Percentiles rank a stretch among this genome's conserved stretches.
phyloP scores from a whole-genome alignment of 257 asterid species.

The Ballota nigra region DNA sequence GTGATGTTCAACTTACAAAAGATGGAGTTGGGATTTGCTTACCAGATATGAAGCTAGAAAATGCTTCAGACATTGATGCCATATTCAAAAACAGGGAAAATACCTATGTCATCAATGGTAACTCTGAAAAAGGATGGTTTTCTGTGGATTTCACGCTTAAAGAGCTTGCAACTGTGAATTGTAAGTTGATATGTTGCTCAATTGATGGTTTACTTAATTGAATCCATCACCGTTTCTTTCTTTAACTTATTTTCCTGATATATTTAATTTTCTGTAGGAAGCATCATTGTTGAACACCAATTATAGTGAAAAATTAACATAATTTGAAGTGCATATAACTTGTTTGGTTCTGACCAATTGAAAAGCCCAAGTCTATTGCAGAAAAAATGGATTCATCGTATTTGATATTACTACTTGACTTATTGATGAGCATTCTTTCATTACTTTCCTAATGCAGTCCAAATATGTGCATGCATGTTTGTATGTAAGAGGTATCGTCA shows the following conservation, averaged over 20 bases:
- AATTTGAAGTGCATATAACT: neutral
- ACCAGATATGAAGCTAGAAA: constrained; percentile 57
- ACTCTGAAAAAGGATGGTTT: constrained; percentile 51
- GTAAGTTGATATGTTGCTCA: constrained; percentile 42
- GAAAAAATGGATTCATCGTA: neutral
- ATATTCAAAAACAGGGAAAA: constrained; percentile 10
- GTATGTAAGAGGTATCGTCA: neutral
- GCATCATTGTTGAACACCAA: neutral
- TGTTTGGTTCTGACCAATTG: neutral
- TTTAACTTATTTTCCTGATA: neutral
- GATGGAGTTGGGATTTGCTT: constrained; percentile 80
- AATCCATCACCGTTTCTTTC: neutral
- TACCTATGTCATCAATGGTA: constrained; percentile 62
- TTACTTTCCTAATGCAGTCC: neutral
- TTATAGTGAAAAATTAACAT: neutral
- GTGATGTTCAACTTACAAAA: constrained; percentile 84
- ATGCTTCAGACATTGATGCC: constrained; percentile 32
- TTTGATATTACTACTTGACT: neutral
- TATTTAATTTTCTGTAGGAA: neutral
- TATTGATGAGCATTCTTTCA: neutral
- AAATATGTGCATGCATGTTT: neutral
- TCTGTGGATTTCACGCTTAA: constrained; percentile 59
- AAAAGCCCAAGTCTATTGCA: neutral
- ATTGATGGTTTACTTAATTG: neutral
- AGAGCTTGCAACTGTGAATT: constrained; percentile 38